Conservation (phyloP, 1,284 basidiomycete genomes). For the Ceratobasidium sp. region DNA sequence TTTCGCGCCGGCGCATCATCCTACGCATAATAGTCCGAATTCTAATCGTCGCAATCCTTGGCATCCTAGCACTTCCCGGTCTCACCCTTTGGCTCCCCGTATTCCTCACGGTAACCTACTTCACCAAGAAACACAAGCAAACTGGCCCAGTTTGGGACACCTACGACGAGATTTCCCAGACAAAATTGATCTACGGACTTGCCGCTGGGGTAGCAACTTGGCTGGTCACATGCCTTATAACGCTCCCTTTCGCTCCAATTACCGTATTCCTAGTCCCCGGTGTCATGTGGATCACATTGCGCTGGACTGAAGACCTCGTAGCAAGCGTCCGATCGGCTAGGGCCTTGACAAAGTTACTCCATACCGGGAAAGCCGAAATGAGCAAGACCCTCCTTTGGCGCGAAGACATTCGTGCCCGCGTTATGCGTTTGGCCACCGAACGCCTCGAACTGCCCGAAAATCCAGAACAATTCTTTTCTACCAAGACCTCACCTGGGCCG, state of each 20-base stretch:
- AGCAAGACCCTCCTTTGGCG: conserved; percentile 53
- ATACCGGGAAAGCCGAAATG: conserved; percentile 56
- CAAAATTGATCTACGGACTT: conserved; percentile 83
- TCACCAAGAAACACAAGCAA: conserved; percentile 72
- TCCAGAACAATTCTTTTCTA: conserved; percentile 61
- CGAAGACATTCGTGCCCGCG: conserved; percentile 61
- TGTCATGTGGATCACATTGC: conserved; percentile 84
- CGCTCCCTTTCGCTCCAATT: conserved; percentile 64
- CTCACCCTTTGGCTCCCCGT: conserved; percentile 80
- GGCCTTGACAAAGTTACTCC: conserved; percentile 68
- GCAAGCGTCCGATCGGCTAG: conserved; percentile 74
- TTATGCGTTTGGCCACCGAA: conserved; percentile 68
- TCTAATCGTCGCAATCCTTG: conserved; percentile 67
- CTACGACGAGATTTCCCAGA: conserved; percentile 86
- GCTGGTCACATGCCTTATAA: conserved; percentile 58
- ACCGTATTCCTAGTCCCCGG: conserved; percentile 67
- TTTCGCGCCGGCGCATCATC: conserved; percentile 45
- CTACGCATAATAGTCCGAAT: conserved; percentile 70
- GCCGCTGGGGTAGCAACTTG: conserved; percentile 72
- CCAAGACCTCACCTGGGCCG: conserved; percentile 25
- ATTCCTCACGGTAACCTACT: conserved; percentile 69
- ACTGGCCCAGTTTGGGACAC: conserved; percentile 80
- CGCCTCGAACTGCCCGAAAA: conserved; percentile 68
- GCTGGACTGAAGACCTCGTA: conserved; percentile 85
- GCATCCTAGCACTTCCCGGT: conserved; percentile 77